Conservation (phyloP, 495 filamentous ascomycete genomes). For the Durotheca rogersii region DNA sequence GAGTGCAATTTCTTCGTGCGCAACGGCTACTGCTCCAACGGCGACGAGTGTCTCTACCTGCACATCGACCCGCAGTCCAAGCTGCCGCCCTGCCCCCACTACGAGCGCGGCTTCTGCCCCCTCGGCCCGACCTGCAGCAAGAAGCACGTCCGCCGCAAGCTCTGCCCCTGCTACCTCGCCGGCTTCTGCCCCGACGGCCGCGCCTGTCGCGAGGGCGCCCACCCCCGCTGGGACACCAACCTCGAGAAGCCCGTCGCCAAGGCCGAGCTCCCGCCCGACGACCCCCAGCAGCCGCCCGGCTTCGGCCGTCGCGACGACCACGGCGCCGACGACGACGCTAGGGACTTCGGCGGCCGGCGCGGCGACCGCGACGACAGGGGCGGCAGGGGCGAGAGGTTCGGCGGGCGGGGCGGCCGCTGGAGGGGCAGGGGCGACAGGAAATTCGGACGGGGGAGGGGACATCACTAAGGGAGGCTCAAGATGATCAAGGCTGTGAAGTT, state of each 20-base stretch:
- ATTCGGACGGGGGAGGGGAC: conserved; percentile 36
- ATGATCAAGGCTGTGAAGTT: too few relatives aligned
- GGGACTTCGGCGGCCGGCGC: conserved; percentile 49
- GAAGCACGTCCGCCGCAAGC: conserved; percentile 72
- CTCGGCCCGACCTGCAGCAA: conserved; percentile 83
- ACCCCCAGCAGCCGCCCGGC: too few relatives aligned
- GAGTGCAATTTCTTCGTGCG: conserved; percentile 92
- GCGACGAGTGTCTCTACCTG: conserved; percentile 94
- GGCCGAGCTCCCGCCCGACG: conserved; percentile 55
- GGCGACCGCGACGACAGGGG: conserved; percentile 52
- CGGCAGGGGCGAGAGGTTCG: conserved; percentile 38
- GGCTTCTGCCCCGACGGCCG: conserved; percentile 93
- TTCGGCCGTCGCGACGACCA: conserved; percentile 51
- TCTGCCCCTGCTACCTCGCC: conserved; percentile 86
- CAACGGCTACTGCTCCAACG: conserved; percentile 90
- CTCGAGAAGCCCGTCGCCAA: conserved; percentile 73
- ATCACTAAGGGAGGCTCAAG: conserved; percentile 23
- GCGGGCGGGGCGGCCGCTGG: conserved; percentile 35
- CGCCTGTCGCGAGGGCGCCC: conserved; percentile 72
- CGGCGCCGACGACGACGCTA: conserved; percentile 49
- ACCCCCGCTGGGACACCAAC: conserved; percentile 74
- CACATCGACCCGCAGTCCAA: conserved; percentile 83
- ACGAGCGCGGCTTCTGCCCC: conserved; percentile 93
- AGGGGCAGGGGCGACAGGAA: conserved; percentile 39
- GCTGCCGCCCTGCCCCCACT: conserved; percentile 87